Evolutionary conservation across 306 rosid genomes (phyloP), one percentile per base, ranked within the genome.

Genomic region (Trichosanthes truncata): DNA sequence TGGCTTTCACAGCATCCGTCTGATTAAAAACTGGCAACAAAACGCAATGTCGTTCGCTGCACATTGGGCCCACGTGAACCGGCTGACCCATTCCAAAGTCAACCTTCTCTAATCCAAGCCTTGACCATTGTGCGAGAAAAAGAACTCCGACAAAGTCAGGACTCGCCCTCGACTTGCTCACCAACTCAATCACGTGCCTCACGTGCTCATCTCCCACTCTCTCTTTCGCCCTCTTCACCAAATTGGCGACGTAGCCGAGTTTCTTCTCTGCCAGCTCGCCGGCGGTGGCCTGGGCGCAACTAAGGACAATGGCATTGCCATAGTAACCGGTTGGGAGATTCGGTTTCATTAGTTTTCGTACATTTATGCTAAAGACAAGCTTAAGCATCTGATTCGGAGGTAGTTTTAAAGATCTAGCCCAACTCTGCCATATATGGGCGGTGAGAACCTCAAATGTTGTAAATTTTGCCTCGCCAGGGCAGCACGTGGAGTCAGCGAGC

Each of bases 381-480:
- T 94, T 94, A 15, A 91, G 3, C 0, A 12, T 80, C 43, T 94
- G 98, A 80, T 82, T 91, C 6, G 88, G 59, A 0, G 98, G 95
- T 7, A 94, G 86, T 43, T 79, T 87, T 75, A 94, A 5, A 17
- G 98, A 88, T 66, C 87, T 82, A 9, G 93, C 95, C 98, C 98
- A 94, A 56, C 95, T 92, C 84, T 97, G 82, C 98, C 98, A 94
- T 15, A 94, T 87, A 80, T 92, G 98, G 0, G 92, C 97, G 0
- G 95, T 84, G 2, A 94, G 88, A 13, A 89, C 93, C 80, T 94
- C 98, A 23, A 94, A 94, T 4, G 93, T 83, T 1, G 98, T 91
- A 84, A 40, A 85, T 1, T 73, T 35, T 15, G 61, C 48, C 0
- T 82, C 90, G 0, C 77, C 36, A 35, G 46, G 68, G 40, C 73